Evolutionary conservation across 2,329 filamentous ascomycete genomes (phyloP).

Genomic region (Fusarium brachygibbosum): DNA sequence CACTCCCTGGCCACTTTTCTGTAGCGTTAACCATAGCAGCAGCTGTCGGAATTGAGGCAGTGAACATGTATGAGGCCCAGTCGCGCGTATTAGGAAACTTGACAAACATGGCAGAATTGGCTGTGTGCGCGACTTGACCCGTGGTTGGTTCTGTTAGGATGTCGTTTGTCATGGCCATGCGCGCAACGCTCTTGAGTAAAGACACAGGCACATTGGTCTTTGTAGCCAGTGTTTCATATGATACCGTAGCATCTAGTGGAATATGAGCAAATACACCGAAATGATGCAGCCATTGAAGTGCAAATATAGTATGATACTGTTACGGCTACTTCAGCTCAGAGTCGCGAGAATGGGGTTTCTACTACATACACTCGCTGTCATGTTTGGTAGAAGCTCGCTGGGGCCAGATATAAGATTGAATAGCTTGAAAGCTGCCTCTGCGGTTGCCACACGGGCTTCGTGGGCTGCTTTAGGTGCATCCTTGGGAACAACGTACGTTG

Average conservation of each 20-base stretch:
- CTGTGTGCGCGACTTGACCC: neutral
- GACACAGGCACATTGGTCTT: constrained; percentile 4
- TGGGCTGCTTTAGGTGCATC: constrained; percentile 9
- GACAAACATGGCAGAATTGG: constrained; percentile 7
- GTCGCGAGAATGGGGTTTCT: no score
- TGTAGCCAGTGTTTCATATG: neutral
- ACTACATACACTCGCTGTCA: constrained; percentile 12
- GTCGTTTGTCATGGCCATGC: constrained; percentile 15
- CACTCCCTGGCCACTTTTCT: constrained; percentile 7
- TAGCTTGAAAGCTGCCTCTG: constrained; percentile 1
- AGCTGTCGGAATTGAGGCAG: constrained; percentile 5
- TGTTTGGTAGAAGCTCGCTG: constrained; percentile 8
- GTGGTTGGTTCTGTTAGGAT: neutral
- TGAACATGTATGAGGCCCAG: constrained; percentile 18
- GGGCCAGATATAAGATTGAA: constrained; percentile 10
- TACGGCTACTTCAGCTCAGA: neutral
- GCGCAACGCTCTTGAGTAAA: constrained; percentile 8
- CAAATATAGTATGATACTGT: constrained; percentile 12
- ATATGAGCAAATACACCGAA: constrained; percentile 1
- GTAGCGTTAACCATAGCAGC: constrained; percentile 10
- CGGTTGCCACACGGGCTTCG: constrained; percentile 3
- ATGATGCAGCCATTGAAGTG: constrained; percentile 7
- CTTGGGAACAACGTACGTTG: constrained; percentile 14
- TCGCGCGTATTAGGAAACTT: constrained; percentile 6
- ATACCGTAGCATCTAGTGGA: neutral